Conservation (phyloP, 352 stramenopile genomes). For the Globisporangium acanthophoron region DNA sequence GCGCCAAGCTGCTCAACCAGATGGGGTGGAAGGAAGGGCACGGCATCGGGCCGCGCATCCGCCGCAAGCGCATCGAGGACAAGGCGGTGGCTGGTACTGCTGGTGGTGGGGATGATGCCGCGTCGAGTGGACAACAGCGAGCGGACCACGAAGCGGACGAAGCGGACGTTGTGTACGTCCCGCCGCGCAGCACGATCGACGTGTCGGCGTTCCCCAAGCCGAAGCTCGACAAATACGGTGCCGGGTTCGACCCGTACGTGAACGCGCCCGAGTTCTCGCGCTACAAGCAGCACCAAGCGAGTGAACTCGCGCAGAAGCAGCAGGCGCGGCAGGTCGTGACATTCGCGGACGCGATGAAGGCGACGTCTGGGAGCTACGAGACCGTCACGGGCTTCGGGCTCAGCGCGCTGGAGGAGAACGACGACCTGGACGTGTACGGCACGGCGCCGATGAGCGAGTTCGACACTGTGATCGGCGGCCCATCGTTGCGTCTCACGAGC, state of each 20-base stretch:
- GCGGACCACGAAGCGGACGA: slow-evolving; percentile 22
- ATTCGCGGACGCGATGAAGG: slow-evolving; percentile 67
- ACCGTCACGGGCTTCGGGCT: slow-evolving; percentile 53
- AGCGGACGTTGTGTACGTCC: slow-evolving; percentile 42
- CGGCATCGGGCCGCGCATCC: slow-evolving; percentile 72
- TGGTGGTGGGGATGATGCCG: background rate
- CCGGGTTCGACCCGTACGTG: slow-evolving; percentile 71
- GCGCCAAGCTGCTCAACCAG: slow-evolving; percentile 68
- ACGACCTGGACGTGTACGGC: slow-evolving; percentile 81
- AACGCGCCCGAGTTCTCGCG: slow-evolving; percentile 65
- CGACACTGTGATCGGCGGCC: slow-evolving; percentile 45
- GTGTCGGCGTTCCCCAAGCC: slow-evolving; percentile 50
- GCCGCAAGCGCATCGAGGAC: slow-evolving; percentile 35
- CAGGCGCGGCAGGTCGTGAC: slow-evolving; percentile 49
- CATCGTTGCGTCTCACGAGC: slow-evolving; percentile 12
- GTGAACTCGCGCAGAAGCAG: slow-evolving; percentile 17
- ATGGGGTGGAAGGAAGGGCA: slow-evolving; percentile 92
- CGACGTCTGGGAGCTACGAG: slow-evolving; percentile 25
- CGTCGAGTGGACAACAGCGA: background rate
- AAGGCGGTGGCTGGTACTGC: background rate
- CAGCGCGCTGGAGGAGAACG: slow-evolving; percentile 76
- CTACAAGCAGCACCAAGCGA: slow-evolving; percentile 37
- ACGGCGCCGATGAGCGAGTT: slow-evolving; percentile 59
- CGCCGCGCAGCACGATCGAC: slow-evolving; percentile 52
- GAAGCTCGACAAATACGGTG: slow-evolving; percentile 73